phyloP scores from a whole-genome alignment of 768 basidiomycete genomes.

The Arthromyces matolae region DNA sequence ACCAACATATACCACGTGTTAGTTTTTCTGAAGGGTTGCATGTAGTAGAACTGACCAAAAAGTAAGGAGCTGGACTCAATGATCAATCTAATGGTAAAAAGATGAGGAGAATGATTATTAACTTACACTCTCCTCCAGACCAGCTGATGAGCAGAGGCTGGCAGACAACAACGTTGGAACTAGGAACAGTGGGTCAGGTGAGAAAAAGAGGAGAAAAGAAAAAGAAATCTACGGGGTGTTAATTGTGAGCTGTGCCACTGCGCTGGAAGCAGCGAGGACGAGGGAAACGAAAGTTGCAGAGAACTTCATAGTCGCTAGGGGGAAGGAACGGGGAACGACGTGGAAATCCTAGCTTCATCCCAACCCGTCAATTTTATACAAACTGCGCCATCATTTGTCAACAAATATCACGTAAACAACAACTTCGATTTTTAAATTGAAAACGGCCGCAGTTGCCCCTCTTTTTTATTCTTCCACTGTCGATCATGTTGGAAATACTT shows the following conservation, averaged over 20 bases:
- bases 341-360: slow-evolving; percentile 25
- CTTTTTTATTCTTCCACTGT: slow-evolving; percentile 24
- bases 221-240: slow-evolving; percentile 66
- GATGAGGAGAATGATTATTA: background rate
- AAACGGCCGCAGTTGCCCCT: background rate
- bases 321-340: slow-evolving; percentile 19
- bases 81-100: slow-evolving; percentile 7
- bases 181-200: slow-evolving; percentile 21
- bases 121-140: slow-evolving; percentile 55
- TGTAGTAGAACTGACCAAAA: slow-evolving; percentile 45
- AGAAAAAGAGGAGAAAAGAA: background rate
- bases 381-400: too few species aligned
- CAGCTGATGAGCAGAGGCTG: slow-evolving; percentile 53
- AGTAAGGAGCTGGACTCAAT: slow-evolving; percentile 52
- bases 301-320: slow-evolving; percentile 43
- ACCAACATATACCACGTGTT: background rate
- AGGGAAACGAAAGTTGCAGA: slow-evolving; percentile 37
- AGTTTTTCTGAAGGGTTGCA: background rate
- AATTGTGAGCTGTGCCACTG: slow-evolving; percentile 43
- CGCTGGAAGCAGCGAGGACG: slow-evolving; percentile 39
- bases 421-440: slow-evolving; percentile 14
- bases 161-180: slow-evolving; percentile 50
- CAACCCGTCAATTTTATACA: too few species aligned
- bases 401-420: slow-evolving; percentile 24
- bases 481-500: background rate